Conservation (phyloP, 2,329 filamentous ascomycete genomes). For the Penicillium sp. region DNA sequence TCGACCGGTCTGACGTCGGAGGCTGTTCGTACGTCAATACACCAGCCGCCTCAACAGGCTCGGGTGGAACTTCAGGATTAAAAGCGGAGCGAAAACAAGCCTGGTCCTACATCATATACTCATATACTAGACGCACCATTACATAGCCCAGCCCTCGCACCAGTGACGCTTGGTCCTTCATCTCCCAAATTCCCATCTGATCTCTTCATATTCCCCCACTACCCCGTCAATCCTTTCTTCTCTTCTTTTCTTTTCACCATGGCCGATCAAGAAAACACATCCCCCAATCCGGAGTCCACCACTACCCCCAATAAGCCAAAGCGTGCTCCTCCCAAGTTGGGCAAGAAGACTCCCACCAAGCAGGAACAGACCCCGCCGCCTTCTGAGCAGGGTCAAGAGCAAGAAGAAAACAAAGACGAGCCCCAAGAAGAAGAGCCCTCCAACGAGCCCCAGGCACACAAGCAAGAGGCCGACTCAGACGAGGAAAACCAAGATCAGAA, state of each 20-base stretch:
- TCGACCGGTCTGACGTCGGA: conserved; percentile 26
- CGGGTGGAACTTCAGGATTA: too few relatives aligned
- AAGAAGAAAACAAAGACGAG: conserved; percentile 8
- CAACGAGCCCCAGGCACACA: conserved; percentile 15
- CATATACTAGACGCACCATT: conserved; percentile 1
- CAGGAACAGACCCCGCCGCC: conserved; percentile 25
- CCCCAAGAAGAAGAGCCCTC: conserved; percentile 8
- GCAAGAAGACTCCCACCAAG: conserved; percentile 26
- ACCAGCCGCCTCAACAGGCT: too few relatives aligned
- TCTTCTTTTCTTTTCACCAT: conserved; percentile 24
- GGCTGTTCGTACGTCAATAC: conserved; percentile 10
- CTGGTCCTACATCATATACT: conserved; percentile 16
- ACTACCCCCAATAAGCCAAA: conserved; percentile 24
- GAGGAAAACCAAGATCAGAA: conserved; percentile 10
- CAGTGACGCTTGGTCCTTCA: conserved; percentile 21
- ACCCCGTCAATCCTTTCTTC: conserved; percentile 3
- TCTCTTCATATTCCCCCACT: conserved; percentile 21
- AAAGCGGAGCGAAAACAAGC: too few relatives aligned
- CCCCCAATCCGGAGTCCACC: conserved; percentile 15
- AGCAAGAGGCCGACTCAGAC: conserved; percentile 14
- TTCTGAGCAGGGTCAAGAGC: conserved; percentile 19
- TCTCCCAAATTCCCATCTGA: conserved; percentile 11
- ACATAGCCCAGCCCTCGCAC: conserved; percentile 1
- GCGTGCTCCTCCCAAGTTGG: conserved; percentile 28
- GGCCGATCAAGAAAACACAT: conserved; percentile 27